Conservation (phyloP, 2,329 filamentous ascomycete species). For the Grosmannia penicillata region DNA sequence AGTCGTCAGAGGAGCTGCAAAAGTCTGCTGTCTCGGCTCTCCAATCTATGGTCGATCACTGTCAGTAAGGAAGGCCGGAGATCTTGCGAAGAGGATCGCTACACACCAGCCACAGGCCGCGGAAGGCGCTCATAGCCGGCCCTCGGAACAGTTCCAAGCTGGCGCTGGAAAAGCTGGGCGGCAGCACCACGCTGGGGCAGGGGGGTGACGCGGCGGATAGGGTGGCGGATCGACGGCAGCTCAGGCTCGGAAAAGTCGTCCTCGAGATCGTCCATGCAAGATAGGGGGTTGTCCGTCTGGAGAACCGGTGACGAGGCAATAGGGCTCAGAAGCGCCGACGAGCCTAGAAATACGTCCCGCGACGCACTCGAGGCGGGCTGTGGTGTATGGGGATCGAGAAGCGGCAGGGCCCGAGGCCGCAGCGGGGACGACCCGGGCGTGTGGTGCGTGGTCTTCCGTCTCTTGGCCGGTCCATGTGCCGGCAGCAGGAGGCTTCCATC, state of each 20-base stretch:
- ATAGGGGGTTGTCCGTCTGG: conserved; percentile 14
- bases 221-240: conserved; percentile 1
- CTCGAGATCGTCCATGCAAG: conserved; percentile 15
- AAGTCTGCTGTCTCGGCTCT: conserved; percentile 26
- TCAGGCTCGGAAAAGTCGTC: conserved; percentile 18
- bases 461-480: conserved; percentile 17
- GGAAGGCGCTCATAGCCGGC: conserved; percentile 19
- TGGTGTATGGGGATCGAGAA: conserved; percentile 4
- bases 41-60: conserved; percentile 18
- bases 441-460: conserved; percentile 21
- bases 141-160: conserved; percentile 22
- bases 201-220: not conserved
- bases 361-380: conserved; percentile 1
- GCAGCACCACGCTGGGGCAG: conserved; percentile 20
- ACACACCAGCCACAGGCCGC: conserved; percentile 18
- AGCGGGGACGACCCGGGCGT: conserved; percentile 24
- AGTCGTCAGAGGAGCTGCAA: conserved; percentile 21
- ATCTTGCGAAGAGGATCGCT: not conserved
- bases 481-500: conserved; percentile 10
- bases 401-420: conserved; percentile 12
- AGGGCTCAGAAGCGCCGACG: conserved; percentile 20
- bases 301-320: conserved; percentile 19
- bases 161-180: conserved; percentile 25
- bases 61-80: not conserved
- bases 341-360: conserved; percentile 1